Evolutionary conservation across 805 yeast genomes (phyloP).

Genomic region (Saccharomyces jurei): DNA sequence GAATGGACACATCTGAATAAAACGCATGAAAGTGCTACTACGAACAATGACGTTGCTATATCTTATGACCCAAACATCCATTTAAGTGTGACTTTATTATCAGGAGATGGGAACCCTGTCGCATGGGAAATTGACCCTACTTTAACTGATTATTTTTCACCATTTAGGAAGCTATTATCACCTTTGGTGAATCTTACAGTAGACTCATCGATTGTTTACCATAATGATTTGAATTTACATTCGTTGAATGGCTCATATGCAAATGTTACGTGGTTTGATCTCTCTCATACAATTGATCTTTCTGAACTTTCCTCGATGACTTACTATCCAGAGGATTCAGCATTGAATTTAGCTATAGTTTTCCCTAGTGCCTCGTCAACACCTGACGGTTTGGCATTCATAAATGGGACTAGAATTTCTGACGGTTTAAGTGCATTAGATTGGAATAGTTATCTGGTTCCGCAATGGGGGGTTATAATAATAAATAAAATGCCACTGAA

Average conservation of each 20-base stretch:
- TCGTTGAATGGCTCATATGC: conserved; percentile 18
- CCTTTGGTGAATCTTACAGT: conserved; percentile 63
- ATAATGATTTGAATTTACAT: conserved; percentile 31
- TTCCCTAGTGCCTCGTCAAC: conserved; percentile 24
- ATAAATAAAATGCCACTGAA: conserved; percentile 33
- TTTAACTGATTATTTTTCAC: conserved; percentile 41
- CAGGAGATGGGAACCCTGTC: conserved; percentile 59
- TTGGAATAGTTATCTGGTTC: conserved; percentile 50
- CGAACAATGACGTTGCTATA: conserved; percentile 23
- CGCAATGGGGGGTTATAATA: conserved; percentile 75
- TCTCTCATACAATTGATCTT: conserved; percentile 72
- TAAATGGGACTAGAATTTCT: conserved; percentile 6
- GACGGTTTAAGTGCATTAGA: neutral
- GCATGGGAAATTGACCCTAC: conserved; percentile 67
- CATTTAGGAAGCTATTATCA: conserved; percentile 45
- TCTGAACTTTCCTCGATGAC: conserved; percentile 58
- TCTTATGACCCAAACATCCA: conserved; percentile 54
- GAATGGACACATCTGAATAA: conserved; percentile 32
- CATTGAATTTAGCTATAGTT: conserved; percentile 56
- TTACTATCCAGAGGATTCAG: conserved; percentile 52
- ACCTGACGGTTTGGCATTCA: conserved; percentile 37
- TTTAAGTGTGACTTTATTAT: conserved; percentile 64
- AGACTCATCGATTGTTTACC: conserved; percentile 72
- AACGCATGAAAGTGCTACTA: conserved; percentile 3
- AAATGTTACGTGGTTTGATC: conserved; percentile 40